phyloP scores from a whole-genome alignment of 805 yeast genomes.

The Wickerhamiella occidentalis region DNA sequence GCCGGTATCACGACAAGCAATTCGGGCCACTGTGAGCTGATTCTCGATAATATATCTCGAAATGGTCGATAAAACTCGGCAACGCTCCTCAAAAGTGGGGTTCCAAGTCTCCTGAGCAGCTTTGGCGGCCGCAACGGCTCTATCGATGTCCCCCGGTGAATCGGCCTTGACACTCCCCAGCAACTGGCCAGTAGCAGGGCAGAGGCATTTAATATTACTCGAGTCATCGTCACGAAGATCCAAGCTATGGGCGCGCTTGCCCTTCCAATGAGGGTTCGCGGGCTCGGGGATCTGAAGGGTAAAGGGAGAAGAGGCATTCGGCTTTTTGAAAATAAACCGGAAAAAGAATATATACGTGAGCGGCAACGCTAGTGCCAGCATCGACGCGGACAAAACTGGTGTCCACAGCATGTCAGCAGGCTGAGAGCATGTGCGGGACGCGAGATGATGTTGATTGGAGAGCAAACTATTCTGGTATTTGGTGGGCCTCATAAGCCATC shows the following conservation, averaged over 20 bases:
- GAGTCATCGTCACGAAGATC: constrained; percentile 52
- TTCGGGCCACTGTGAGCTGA: constrained; percentile 77
- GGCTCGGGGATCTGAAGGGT: constrained; percentile 52
- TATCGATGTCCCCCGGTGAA: constrained; percentile 59
- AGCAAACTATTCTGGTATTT: too few relatives aligned
- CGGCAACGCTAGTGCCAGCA: constrained; percentile 13
- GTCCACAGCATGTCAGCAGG: constrained; percentile 11
- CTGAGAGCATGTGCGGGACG: not conserved
- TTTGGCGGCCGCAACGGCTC: constrained; percentile 40
- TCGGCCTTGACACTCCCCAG: constrained; percentile 61
- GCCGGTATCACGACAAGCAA: constrained; percentile 94
- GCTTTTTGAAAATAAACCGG: constrained; percentile 11
- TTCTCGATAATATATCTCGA: constrained; percentile 60
- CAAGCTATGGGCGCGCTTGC: constrained; percentile 59
- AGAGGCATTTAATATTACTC: constrained; percentile 61
- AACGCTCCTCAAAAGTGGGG: constrained; percentile 46
- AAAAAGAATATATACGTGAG: constrained; percentile 12
- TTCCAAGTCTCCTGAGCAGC: constrained; percentile 44
- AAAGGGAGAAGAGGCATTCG: constrained; percentile 19
- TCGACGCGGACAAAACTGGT: constrained; percentile 11
- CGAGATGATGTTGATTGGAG: too few relatives aligned
- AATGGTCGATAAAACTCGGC: constrained; percentile 59
- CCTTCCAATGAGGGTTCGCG: constrained; percentile 86
- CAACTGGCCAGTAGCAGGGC: constrained; percentile 93
- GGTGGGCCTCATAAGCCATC: too few relatives aligned